Evolutionary conservation across 2,329 filamentous ascomycete species (phyloP).

Genomic region (Fusarium oxysporum): DNA sequence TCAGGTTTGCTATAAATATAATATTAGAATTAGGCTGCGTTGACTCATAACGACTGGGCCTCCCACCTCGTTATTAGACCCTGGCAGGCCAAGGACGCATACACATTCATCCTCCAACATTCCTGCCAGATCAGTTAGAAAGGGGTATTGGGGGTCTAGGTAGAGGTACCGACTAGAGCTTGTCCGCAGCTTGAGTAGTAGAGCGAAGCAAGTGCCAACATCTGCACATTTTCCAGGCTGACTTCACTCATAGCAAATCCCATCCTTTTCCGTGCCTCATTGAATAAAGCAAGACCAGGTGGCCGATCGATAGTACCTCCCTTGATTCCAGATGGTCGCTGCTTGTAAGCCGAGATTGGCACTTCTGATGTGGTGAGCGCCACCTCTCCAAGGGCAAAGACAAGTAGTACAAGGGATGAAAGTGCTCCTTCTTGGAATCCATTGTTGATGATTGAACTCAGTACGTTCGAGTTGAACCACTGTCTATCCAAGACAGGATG

Average conservation of each 20-base stretch:
- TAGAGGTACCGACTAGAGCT: constrained; percentile 57
- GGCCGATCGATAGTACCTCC: constrained; percentile 62
- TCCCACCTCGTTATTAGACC: constrained; percentile 65
- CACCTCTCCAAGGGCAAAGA: constrained; percentile 69
- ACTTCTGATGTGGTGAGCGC: constrained; percentile 63
- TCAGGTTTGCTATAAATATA: constrained; percentile 40
- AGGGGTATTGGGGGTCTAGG: neutral
- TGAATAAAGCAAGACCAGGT: constrained; percentile 70
- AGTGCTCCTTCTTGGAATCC: constrained; percentile 60
- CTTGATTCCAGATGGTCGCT: constrained; percentile 62
- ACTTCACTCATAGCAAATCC: constrained; percentile 67
- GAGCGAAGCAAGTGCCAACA: constrained; percentile 65
- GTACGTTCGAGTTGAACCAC: constrained; percentile 60
- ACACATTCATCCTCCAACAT: constrained; percentile 68
- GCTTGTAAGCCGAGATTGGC: constrained; percentile 58
- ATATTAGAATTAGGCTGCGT: neutral
- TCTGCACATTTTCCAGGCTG: constrained; percentile 69
- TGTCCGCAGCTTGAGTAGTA: constrained; percentile 66
- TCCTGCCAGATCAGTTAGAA: constrained; percentile 56
- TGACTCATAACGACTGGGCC: neutral
- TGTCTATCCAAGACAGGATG: constrained; percentile 70
- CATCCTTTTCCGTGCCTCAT: constrained; percentile 70
- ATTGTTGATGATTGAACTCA: constrained; percentile 57
- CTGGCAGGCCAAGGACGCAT: constrained; percentile 68
- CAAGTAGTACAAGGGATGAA: constrained; percentile 66